Evolutionary conservation across 169 alveolate species (phyloP).

Genomic region (Cryptosporidium tyzzeri): DNA sequence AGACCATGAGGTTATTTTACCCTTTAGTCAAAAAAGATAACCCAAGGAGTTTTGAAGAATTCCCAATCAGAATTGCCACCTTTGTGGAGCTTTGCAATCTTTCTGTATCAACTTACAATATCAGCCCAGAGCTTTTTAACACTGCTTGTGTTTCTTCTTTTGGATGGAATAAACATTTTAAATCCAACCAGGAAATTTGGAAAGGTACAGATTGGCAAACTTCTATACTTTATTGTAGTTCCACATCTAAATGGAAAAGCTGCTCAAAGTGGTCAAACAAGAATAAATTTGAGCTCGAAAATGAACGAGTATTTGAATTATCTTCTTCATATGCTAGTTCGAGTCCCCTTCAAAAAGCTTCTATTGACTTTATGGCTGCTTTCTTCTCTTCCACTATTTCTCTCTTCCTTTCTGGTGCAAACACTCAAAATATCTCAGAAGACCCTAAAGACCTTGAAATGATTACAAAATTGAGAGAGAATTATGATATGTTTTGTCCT

Average conservation of each 20-base stretch:
- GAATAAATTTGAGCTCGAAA: not conserved
- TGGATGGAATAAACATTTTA: conserved; percentile 17
- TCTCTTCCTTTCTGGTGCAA: conserved; percentile 36
- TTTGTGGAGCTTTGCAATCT: conserved; percentile 58
- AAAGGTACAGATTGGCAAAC: conserved; percentile 20
- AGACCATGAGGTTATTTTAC: conserved; percentile 38
- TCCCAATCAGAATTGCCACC: conserved; percentile 59
- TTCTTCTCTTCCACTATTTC: conserved; percentile 39
- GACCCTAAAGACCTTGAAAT: conserved; percentile 26
- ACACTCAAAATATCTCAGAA: conserved; percentile 16
- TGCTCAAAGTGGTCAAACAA: conserved; percentile 27
- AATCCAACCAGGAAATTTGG: conserved; percentile 19
- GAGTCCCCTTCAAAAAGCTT: conserved; percentile 50
- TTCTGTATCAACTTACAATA: conserved; percentile 44
- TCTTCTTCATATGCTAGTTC: not conserved
- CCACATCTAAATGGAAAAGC: conserved; percentile 44
- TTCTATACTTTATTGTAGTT: conserved; percentile 50
- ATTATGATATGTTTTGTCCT: conserved; percentile 34
- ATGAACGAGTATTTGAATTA: not conserved
- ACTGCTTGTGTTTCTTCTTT: conserved; percentile 67
- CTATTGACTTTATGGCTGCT: conserved; percentile 43
- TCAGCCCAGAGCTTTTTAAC: conserved; percentile 37
- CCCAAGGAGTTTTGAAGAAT: conserved; percentile 17
- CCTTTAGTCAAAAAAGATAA: conserved; percentile 18
- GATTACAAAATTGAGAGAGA: conserved; percentile 4